Base-by-base conservation (phyloP, 768 basidiomycete species). In the Mycena filopes region DNA sequence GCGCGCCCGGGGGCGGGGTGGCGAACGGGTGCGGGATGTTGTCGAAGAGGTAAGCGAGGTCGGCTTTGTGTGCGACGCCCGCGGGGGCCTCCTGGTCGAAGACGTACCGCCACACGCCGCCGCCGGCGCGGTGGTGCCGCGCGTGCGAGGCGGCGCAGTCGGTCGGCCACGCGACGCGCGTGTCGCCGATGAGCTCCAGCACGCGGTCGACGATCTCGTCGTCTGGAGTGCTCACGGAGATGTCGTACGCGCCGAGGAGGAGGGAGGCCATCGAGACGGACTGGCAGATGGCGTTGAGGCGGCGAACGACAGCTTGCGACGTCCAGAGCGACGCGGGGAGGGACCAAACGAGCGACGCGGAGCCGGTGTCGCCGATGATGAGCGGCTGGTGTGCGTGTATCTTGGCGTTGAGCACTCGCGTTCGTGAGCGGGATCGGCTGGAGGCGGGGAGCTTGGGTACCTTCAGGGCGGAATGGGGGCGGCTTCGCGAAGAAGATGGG, bases 11-110 rank as follows among this genome's bases (percentile, higher is more conserved):
- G 13, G 71, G 55, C 43, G 75, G 69, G 8, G 78, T 79, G 29
- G 76, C 73, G 13, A 80, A 75, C 21, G 87, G 86, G 1, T 88
- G 79, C 10, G 89, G 87, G 31, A 89, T 84, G 66, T 87, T 93
- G 77, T 92, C 92, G 76, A 93, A 94, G 53, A 94, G 83, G 74
- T 93, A 94, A 60, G 91, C 82, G 46, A 94, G 77, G 73, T 93
- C 92, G 1, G 87, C 86, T 1, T 84, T 87, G 72, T 93, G 89
- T 71, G 86, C 74, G 16, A 87, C 86, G 49, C 86, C 82, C 25
- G 83, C 79, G 11, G 91, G 89, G 1, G 89, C 86, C 70, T 92
- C 92, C 77, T 94, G 92, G 76, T 94, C 92, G 72, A 94, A 94
- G 20, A 92, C 87, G 70, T 91, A 94, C 61, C 92, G 83, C 88